Base-by-base conservation (phyloP, 306 rosid species). In the Inga laurina region DNA sequence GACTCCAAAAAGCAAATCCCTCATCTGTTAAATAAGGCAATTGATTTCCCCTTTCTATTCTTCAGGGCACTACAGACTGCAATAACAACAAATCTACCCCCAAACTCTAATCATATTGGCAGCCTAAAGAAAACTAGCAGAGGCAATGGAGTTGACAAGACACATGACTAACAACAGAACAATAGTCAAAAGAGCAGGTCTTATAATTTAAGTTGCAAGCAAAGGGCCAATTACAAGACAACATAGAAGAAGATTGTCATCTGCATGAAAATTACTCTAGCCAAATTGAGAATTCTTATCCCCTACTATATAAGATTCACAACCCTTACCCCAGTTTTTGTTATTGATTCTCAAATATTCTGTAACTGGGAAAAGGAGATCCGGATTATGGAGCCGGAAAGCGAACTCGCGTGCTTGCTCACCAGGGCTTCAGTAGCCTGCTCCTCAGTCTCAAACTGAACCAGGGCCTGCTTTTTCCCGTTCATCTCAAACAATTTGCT, bases 321-420 rank as follows among this genome's bases (percentile, higher is more conserved):
- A 82, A 77, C 85, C 83, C 85, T 77, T 82, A 78, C 81, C 79
- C 84, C 24, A 61, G 84, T 81, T 39, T 39, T 6, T 79, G 74
- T 82, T 69, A 51, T 10, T 27, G 46, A 48, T 82, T 79, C 80
- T 88, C 80, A 96, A 51, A 93, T 91, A 74, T 86, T 81, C 86
- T 94, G 99, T 72, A 97, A 82, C 91, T 97, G 99, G 72, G 99
- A 97, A 85, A 97, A 94, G 77, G 99, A 97, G 87, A 94, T 97
- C 24, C 98, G 97, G 75, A 97, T 85, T 6, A 91, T 80, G 1
- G 95, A 91, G 59, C 97, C 98, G 3, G 97, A 84, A 61, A 94
- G 90, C 5, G 95, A 77, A 82, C 84, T 97, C 10, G 99, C 99
- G 64, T 97, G 99, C 93, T 94, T 97, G 89, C 97, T 92, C 84